Base-by-base conservation (phyloP, 1,284 basidiomycete genomes). In the Boletus calvinii region DNA sequence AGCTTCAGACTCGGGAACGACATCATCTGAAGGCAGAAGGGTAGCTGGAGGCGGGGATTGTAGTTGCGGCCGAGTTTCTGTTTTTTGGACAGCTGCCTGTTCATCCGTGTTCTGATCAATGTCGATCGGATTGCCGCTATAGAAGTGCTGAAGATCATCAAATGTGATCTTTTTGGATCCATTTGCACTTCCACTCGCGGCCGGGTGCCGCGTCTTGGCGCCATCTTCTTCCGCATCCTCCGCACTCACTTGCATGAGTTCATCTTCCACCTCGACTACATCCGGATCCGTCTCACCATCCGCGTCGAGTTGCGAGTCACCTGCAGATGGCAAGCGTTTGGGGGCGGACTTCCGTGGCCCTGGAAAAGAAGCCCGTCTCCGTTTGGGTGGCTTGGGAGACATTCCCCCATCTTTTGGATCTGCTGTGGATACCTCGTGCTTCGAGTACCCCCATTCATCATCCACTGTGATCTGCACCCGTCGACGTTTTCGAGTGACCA, bases 261-360 rank as follows among this genome's bases (percentile, higher is more conserved):
- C 69, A 17, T 69, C 65, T 48, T 70, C 69, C 31, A 67, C 66
- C 32, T 66, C 68, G 17, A 56, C 56, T 5, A 50, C 55, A 45
- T 68, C 66, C 22, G 67, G 67, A 46, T 68, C 66, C 10, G 67
- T 68, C 42, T 69, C 69, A 20, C 69, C 66, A 54, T 71, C 66
- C 26, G 69, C 66, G 12, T 68, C 66, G 12, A 67, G 59, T 41
- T 68, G 70, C 22, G 66, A 70, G 34, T 71, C 62, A 12, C 63
- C 63, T 18, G 32, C 45, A 39, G 69, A 67, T 35, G 61, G 52
- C 3, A 50, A 40, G n/a, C 65, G 68, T 52, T 51, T 59, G 0
- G 43, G 30, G 2, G 52, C 46, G 4, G 55, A 40, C 44, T 55
- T 69, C 9, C 54, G 53, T 13, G 51, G 61, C 6, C 66, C 65